Base-by-base conservation (phyloP, 2,329 filamentous ascomycete genomes). In the Monilinia polystroma region DNA sequence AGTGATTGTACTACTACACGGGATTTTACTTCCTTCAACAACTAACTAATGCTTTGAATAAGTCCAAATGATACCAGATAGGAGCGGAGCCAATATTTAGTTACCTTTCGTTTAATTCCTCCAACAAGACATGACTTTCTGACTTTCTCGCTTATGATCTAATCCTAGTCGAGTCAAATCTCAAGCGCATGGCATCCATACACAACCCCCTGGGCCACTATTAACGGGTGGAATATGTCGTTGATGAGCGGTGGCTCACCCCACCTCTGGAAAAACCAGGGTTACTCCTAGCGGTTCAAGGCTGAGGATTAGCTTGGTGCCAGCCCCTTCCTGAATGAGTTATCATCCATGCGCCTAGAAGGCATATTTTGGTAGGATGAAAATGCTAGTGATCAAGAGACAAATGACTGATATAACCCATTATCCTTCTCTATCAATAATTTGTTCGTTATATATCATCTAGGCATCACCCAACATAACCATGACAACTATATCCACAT, bases 401-500 rank as follows among this genome's bases (percentile, higher is more conserved):
- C 45, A 56, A 66, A 45, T 11, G 47, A 47, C 65, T 67, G 56
- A 68, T 49, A 65, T 51, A 66, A 66, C 68, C 57, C 56, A 67
- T 54, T 56, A 35, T 63, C 47, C 60, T 32, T 38, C 29, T 38
- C 41, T 26, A 32, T 35, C 16, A 12, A 47, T 20, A 35, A 18
- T 32, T 62, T 35, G 38, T 4, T 60, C 54, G 23, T 62, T 59
- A 59, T 65, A 65, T 65, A 65, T 65, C 63, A 49, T 59, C 54
- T 59, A 65, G 18, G n/a, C 53, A 53, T 23, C 64, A 52, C 55
- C 64, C 56, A 60, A 60, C 55, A 53, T 41, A 23, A 60, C 47
- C 45, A 75, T 74, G 72, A 70, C 72, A 49, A 56, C 64, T 20
- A 67, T 67, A 63, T 69, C 54, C 20, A 67, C 70, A 56, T 71